Evolutionary conservation across 2,329 filamentous ascomycete species (phyloP), one percentile per base, ranked within the genome.

Genomic region (Ophiostoma sp.): DNA sequence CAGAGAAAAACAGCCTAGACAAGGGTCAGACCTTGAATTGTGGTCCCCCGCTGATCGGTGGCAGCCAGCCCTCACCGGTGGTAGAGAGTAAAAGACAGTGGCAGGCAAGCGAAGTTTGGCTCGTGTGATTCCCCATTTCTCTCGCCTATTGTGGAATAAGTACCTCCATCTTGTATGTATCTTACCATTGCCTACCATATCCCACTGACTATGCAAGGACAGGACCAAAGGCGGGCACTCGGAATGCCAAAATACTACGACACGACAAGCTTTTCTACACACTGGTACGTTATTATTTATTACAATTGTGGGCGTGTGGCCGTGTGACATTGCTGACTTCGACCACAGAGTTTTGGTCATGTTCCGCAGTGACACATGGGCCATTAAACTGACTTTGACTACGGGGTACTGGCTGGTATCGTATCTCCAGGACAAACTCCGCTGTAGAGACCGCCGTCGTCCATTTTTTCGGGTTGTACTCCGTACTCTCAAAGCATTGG

Each of bases 1-100:
- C 4, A 52, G n/a, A 18, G 6, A 9, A 27, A 52, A 55, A 18
- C n/a, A 27, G 27, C 27, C 27, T 27, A 27, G 49, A 27, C 49
- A 55, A 18, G 49, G 49, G n/a, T 36, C n/a, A 55, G 16, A 55
- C 49, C 49, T 55, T 55, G 49, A 55, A 55, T 27, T 55, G n/a
- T 55, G 49, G 49, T 27, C n/a, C 49, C 27, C 49, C 27, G 49
- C n/a, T 27, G 49, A 55, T 55, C 49, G 27, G 49, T 55, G 18
- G 49, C 49, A 55, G 6, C n/a, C 27, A 55, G 0, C 27, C 9
- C 4, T 11, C 7, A 3, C 16, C 27, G 27, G 45, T 6, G 45
- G 5, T 6, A 27, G n/a, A 55, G 11, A 55, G 8, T 9, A 9
- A 27, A 11, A 11, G 5, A 18, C 6, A 55, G 8, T 9, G 12